Evolutionary conservation across 2,329 filamentous ascomycete genomes (phyloP), one percentile per base, ranked within the genome.

Genomic region (Fusarium chlamydosporum): DNA sequence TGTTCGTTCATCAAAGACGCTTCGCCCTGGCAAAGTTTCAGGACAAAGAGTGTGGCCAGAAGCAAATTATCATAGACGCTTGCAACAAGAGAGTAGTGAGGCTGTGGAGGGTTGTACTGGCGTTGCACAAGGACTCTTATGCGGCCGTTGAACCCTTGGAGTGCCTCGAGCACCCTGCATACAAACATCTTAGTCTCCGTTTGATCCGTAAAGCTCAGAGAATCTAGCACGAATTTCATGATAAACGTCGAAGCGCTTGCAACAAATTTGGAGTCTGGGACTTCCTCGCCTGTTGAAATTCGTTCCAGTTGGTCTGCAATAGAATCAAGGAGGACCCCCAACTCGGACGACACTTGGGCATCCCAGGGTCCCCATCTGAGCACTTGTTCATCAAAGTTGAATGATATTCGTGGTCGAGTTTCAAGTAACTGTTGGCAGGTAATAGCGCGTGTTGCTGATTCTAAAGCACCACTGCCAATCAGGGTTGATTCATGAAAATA

Each of bases 401-500:
- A 84, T 10, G 79, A 81, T 4, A 77, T 71, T 11, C 77, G 71
- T 6, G 79, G 76, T 33, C 80, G 77, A 26, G 63, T 33, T 37
- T 74, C 70, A 46, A 74, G 64, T 6, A 82, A 54, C 7, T 67
- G 74, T 18, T 78, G 70, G 7, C 68, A 61, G 9, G 77, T 74
- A 10, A 72, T 74, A 33, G 67, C 53, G 29, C 79, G 76, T 3
- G 79, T 70, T 5, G 81, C 80, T 29, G 79, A 78, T 18, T 79
- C 74, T 7, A 90, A 71, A 2, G 79, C 76, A 3, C 88, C 87
- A 67, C 81, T 83, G 9, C 88, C 89, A 43, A 91, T 77, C 29
- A 90, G 74, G 1, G 88, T 90, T 53, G 81, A 84, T 63, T 85
- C 82, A 56, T 90, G 88, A 54, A 91, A 90, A 75, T 84, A 90